phyloP scores from a whole-genome alignment of 192 early-diverging fungal species.

The Diversispora eburnea region DNA sequence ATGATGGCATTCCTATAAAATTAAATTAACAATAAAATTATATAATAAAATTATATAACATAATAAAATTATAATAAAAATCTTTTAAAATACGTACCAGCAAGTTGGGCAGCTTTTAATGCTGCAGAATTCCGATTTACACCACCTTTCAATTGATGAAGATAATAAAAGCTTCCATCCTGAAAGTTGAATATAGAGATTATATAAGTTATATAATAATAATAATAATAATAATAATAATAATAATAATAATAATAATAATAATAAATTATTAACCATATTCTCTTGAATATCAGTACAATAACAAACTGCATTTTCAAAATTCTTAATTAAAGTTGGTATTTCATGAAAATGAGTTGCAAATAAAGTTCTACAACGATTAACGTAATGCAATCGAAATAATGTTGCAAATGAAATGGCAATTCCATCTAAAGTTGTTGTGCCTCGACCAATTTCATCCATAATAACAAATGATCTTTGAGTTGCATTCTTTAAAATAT shows the following conservation, averaged over 20 bases:
- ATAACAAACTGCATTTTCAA: slow-evolving; percentile 30
- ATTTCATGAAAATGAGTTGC: slow-evolving; percentile 80
- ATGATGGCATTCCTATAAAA: slow-evolving; percentile 12
- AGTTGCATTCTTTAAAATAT: slow-evolving; percentile 45
- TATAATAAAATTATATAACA: background rate
- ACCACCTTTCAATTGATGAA: slow-evolving; percentile 1
- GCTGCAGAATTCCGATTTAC: slow-evolving; percentile 25
- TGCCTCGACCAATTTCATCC: slow-evolving; percentile 53
- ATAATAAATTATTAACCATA: slow-evolving; percentile 19
- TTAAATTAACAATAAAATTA: background rate
- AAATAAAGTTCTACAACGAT: slow-evolving; percentile 64
- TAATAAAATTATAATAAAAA: background rate
- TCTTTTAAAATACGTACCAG: background rate
- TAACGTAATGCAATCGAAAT: slow-evolving; percentile 51
- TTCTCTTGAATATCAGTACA: slow-evolving; percentile 27
- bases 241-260: background rate
- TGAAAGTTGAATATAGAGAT: background rate
- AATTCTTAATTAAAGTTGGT: slow-evolving; percentile 41
- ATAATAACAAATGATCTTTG: slow-evolving; percentile 46
- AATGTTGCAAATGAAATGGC: slow-evolving; percentile 70
- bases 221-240: no score
- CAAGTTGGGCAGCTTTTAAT: slow-evolving; percentile 10
- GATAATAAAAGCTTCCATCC: slow-evolving; percentile 27
- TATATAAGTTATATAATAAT: no score
- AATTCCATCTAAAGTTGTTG: slow-evolving; percentile 63